A percentile compares a stretch with the other conserved stretches of the same genome.
phyloP scores from a whole-genome alignment of 2,329 filamentous ascomycete species.

The Escovopsis weberi region DNA sequence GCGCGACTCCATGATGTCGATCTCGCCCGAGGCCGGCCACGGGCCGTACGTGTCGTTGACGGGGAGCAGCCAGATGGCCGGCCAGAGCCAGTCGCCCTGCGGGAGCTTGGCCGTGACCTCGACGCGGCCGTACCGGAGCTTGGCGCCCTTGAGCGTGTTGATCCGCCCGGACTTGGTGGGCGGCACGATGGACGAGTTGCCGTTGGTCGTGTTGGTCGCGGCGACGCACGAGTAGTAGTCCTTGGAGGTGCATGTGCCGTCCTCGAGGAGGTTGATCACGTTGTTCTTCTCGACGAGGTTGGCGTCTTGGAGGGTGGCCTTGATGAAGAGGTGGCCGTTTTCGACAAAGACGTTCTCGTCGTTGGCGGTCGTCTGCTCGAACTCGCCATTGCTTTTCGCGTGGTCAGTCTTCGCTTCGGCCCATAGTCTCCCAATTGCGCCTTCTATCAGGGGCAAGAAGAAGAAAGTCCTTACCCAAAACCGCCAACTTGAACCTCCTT shows the following conservation, averaged over 20 bases:
- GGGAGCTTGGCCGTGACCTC: conserved; percentile 68
- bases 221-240: conserved; percentile 45
- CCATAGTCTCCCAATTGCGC: not conserved
- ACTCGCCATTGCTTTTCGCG: conserved; percentile 55
- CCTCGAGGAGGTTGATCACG: conserved; percentile 50
- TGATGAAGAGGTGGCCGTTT: conserved; percentile 56
- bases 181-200: conserved; percentile 61
- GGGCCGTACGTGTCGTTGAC: conserved; percentile 54
- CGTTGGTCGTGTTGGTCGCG: conserved; percentile 54
- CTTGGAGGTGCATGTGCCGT: conserved; percentile 54
- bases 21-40: conserved; percentile 72
- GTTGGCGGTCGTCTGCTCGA: conserved; percentile 57
- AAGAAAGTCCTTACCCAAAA: conserved; percentile 44
- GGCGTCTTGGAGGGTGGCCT: conserved; percentile 61
- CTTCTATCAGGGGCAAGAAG: not conserved
- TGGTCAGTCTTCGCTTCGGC: not conserved
- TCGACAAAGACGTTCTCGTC: conserved; percentile 64
- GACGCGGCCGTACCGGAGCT: conserved; percentile 67
- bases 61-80: conserved; percentile 84
- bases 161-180: conserved; percentile 67
- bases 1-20: conserved; percentile 67
- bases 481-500: conserved; percentile 64
- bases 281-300: conserved; percentile 50
- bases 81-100: conserved; percentile 75
- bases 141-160: conserved; percentile 54